A percentile compares a stretch with the other conserved stretches of the same genome.
Evolutionary conservation across 192 early-diverging fungal species (phyloP).

Genomic region (Coemansia sp.): DNA sequence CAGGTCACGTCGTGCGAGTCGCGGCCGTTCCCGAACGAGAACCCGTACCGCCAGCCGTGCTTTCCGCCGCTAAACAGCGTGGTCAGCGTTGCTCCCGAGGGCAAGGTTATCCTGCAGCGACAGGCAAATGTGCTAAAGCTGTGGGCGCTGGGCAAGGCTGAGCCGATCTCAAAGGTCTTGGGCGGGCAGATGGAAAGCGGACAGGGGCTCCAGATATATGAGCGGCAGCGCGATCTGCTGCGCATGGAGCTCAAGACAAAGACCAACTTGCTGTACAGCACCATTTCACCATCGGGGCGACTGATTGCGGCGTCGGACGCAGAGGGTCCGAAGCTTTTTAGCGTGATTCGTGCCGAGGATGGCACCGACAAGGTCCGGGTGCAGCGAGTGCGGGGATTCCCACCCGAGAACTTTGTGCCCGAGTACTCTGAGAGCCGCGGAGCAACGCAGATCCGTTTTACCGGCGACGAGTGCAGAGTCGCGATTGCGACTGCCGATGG

Average conservation of each 20-base stretch:
- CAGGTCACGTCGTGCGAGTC: constrained; percentile 61
- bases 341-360: constrained; percentile 29
- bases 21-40: constrained; percentile 57
- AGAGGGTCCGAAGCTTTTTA: constrained; percentile 63
- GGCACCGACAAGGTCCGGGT: constrained; percentile 20
- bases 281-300: constrained; percentile 74
- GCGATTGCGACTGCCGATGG: constrained; percentile 75
- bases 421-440: constrained; percentile 48
- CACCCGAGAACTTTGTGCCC: constrained; percentile 46
- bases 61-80: constrained; percentile 58
- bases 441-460: constrained; percentile 71
- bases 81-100: constrained; percentile 60
- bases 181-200: constrained; percentile 42
- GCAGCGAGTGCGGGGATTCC: constrained; percentile 36
- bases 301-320: constrained; percentile 83
- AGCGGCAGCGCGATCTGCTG: constrained; percentile 66
- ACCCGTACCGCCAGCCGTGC: constrained; percentile 60
- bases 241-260: constrained; percentile 72
- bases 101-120: constrained; percentile 61
- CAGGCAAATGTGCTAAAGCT: constrained; percentile 66
- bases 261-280: constrained; percentile 64
- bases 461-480: constrained; percentile 69
- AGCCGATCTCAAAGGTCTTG: constrained; percentile 18
- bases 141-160: constrained; percentile 74
- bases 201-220: constrained; percentile 46